Conservation (phyloP, 2,329 filamentous ascomycete species). For the Stylonectria norvegica region DNA sequence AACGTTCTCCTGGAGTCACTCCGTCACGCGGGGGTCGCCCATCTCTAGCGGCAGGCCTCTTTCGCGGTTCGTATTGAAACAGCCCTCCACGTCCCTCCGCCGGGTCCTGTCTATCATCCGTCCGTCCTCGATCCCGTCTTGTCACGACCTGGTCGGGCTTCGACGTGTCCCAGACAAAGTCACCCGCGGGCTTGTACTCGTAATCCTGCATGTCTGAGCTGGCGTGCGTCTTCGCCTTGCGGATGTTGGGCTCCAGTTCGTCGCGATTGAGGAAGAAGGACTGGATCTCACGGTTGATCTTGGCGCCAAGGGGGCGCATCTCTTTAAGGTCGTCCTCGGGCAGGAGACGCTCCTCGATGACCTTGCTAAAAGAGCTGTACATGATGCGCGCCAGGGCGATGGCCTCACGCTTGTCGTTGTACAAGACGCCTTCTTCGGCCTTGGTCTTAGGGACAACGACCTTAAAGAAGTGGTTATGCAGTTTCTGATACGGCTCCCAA, state of each 20-base stretch:
- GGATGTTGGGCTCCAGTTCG: constrained; percentile 32
- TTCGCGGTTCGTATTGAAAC: too few species aligned
- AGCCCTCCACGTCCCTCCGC: too few species aligned
- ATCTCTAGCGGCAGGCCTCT: too few species aligned
- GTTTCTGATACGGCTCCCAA: constrained; percentile 46
- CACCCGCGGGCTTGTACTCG: constrained; percentile 12
- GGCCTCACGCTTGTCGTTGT: constrained; percentile 40
- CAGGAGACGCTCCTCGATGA: constrained; percentile 40
- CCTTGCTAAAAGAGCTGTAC: constrained; percentile 44
- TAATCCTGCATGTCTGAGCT: constrained; percentile 18
- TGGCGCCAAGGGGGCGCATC: constrained; percentile 32
- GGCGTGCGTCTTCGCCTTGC: constrained; percentile 15
- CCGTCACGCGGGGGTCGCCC: too few species aligned
- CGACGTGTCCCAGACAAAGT: constrained; percentile 34
- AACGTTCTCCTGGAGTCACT: too few species aligned
- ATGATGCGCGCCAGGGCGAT: constrained; percentile 45
- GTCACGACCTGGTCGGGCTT: too few species aligned
- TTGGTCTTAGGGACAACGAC: constrained; percentile 19
- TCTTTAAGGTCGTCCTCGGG: constrained; percentile 31
- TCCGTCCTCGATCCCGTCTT: too few species aligned
- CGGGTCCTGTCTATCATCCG: too few species aligned
- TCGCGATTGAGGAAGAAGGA: constrained; percentile 35
- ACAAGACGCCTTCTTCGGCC: constrained; percentile 24
- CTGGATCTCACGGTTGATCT: constrained; percentile 38
- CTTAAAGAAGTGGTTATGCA: constrained; percentile 37